Percentiles rank a stretch among this genome's conserved stretches.
Evolutionary conservation across 2,329 filamentous ascomycete genomes (phyloP).

Genomic region (Penicillium decumbens): DNA sequence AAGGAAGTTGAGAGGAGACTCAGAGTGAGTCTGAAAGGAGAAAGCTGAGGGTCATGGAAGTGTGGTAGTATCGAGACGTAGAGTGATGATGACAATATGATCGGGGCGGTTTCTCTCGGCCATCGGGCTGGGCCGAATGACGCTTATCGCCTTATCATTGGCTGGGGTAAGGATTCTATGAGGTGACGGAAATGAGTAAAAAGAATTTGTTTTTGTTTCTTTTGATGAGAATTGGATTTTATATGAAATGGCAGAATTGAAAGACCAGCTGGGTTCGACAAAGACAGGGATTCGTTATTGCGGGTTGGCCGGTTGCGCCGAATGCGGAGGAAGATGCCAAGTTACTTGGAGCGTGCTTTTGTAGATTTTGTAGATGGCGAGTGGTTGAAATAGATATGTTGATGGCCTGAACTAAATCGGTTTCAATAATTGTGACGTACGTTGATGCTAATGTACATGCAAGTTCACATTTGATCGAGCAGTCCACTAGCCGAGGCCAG

Average conservation of each 20-base stretch:
- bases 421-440: background rate
- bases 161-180: slow-evolving; percentile 1
- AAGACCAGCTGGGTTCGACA: background rate
- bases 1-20: background rate
- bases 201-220: background rate
- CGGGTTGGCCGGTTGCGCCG: slow-evolving; percentile 9
- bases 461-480: slow-evolving; percentile 2
- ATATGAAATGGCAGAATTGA: background rate
- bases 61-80: background rate
- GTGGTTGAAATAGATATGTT: background rate
- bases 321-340: slow-evolving; percentile 7
- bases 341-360: too few relatives aligned
- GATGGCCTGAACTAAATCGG: background rate
- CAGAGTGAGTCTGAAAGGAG: background rate
- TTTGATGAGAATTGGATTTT: background rate
- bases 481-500: slow-evolving; percentile 30
- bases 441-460: background rate
- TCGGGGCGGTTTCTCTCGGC: slow-evolving; percentile 23
- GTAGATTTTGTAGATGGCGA: background rate
- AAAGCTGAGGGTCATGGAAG: background rate
- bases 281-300: background rate
- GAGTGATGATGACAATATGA: background rate
- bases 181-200: background rate
- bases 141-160: slow-evolving; percentile 25
- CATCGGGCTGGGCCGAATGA: slow-evolving; percentile 18